Conservation (phyloP, 305 asterid genomes). For the Rubia peregrina region DNA sequence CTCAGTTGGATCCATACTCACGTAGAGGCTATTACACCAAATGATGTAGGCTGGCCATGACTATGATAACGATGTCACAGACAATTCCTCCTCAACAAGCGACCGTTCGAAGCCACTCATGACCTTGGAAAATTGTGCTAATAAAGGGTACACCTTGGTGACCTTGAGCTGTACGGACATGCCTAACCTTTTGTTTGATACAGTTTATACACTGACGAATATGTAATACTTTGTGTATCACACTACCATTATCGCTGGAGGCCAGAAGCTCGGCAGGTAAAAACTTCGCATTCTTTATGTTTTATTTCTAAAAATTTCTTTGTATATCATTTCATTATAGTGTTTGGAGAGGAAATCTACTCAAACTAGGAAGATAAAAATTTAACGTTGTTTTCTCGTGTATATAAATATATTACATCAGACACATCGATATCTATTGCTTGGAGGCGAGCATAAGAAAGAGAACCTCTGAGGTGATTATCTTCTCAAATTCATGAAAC, state of each 20-base stretch:
- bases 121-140: slow-evolving; percentile 45
- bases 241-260: neutral
- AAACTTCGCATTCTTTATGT: neutral
- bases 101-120: slow-evolving; percentile 44
- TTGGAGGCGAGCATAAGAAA: slow-evolving; percentile 84
- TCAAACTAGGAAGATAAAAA: neutral
- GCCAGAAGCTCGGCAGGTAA: slow-evolving; percentile 3
- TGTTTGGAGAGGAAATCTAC: neutral
- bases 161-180: slow-evolving; percentile 59
- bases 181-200: slow-evolving; percentile 25
- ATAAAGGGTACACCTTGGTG: slow-evolving; percentile 63
- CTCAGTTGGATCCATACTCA: slow-evolving; percentile 57
- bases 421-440: slow-evolving; percentile 78
- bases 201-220: neutral
- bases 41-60: slow-evolving; percentile 96
- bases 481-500: neutral
- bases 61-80: slow-evolving; percentile 39
- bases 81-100: neutral
- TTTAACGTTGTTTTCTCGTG: neutral
- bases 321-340: neutral
- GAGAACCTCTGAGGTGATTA: slow-evolving; percentile 60
- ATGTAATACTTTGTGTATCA: neutral
- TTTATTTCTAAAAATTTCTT: too few species aligned
- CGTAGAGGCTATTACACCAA: slow-evolving; percentile 71
- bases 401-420: slow-evolving; percentile 34